Conservation (phyloP, 768 basidiomycete species). For the Scleroderma citrinum region DNA sequence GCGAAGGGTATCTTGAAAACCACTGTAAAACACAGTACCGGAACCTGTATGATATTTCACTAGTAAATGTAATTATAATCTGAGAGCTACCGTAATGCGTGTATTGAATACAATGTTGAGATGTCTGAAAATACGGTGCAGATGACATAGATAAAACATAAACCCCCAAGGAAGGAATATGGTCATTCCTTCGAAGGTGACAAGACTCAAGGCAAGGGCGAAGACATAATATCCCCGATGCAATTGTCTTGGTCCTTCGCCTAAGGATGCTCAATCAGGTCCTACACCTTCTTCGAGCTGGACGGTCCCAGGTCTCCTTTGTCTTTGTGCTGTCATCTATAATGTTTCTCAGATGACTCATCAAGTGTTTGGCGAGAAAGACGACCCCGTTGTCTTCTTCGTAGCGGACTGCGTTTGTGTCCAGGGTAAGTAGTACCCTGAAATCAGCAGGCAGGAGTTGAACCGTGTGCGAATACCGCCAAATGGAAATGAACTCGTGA, state of each 20-base stretch:
- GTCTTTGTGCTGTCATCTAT: conserved; percentile 20
- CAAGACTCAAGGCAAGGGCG: not conserved
- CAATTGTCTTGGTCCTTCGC: not conserved
- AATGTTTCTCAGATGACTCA: conserved; percentile 23
- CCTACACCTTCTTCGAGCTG: conserved; percentile 3
- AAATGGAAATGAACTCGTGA: conserved; percentile 62
- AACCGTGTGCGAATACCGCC: conserved; percentile 48
- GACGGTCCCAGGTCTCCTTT: conserved; percentile 7
- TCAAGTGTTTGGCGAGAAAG: conserved; percentile 46
- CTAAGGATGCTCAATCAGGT: conserved; percentile 4
- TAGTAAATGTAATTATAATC: no score
- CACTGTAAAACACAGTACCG: no score
- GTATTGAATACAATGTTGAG: conserved; percentile 16
- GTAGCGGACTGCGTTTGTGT: conserved; percentile 42
- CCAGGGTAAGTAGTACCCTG: conserved; percentile 46
- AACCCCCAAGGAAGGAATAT: not conserved
- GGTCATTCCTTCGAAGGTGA: not conserved
- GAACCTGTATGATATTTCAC: no score
- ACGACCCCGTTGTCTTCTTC: conserved; percentile 57
- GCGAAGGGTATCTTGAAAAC: no score
- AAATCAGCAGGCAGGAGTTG: conserved; percentile 34
- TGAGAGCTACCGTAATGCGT: conserved; percentile 2
- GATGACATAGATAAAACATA: conserved; percentile 7
- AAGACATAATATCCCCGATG: not conserved
- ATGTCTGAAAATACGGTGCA: not conserved